Percentiles rank a stretch among this genome's conserved stretches.
These are phyloP conservation scores for Paspalum vaginatum DNA, from an alignment of 176 grass and related monocot species.

Conservation along the genomic window DNA sequence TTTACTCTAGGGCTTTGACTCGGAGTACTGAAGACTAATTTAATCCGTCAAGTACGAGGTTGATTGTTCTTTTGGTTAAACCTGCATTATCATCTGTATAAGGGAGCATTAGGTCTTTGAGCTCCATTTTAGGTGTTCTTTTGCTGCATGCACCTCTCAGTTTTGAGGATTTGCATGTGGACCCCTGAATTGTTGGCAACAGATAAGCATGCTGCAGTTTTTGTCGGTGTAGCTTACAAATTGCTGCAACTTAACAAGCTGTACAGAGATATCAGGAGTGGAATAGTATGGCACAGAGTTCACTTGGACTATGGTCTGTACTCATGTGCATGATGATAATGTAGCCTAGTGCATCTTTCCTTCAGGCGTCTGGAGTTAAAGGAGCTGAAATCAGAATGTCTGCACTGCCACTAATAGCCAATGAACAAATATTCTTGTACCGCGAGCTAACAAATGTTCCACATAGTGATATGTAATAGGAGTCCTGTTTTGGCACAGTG, in stretches of 20 bases:
- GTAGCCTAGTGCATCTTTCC: conserved; percentile 15
- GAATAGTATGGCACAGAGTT: neutral
- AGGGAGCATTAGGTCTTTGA: conserved; percentile 10
- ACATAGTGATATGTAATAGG: neutral
- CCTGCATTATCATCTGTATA: conserved; percentile 8
- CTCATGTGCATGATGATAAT: conserved; percentile 14
- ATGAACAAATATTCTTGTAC: neutral
- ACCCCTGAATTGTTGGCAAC: conserved; percentile 30
- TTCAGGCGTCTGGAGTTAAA: conserved; percentile 19
- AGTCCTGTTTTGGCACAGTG: neutral
- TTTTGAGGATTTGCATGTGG: conserved; percentile 40
- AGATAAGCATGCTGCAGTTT: neutral
- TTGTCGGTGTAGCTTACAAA: neutral
- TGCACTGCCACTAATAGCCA: too few relatives aligned
- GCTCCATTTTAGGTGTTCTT: conserved; percentile 31
- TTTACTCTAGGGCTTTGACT: neutral
- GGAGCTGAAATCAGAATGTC: neutral
- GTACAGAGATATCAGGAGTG: neutral
- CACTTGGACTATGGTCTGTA: conserved; percentile 5
- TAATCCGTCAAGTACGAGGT: neutral
- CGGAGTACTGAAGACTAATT: neutral
- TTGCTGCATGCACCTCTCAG: conserved; percentile 53
- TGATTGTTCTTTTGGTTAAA: conserved; percentile 2
- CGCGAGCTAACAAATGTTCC: neutral
- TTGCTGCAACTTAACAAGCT: neutral